A percentile compares a stretch with the other conserved stretches of the same genome.
These are phyloP conservation scores for Apiospora aurea DNA, from an alignment of 2,329 filamentous ascomycete species.

Conservation along the genomic window DNA sequence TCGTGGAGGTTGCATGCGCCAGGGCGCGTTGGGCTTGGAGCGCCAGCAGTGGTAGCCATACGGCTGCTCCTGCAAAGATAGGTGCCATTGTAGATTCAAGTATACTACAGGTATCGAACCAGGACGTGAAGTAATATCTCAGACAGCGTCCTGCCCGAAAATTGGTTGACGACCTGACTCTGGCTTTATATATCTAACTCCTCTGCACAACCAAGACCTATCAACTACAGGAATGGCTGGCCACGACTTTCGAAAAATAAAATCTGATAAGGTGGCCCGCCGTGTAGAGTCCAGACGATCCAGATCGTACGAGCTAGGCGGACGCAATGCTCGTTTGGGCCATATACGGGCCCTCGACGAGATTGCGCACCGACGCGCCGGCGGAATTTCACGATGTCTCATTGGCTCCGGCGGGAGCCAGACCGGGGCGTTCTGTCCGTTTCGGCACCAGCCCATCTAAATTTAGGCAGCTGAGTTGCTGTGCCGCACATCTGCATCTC, in stretches of 20 bases:
- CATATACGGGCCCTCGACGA: background rate
- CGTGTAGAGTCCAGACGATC: background rate
- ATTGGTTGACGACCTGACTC: background rate
- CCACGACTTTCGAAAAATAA: background rate
- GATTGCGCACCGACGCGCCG: background rate
- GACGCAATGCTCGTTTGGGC: background rate
- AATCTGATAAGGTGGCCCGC: background rate
- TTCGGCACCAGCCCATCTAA: background rate
- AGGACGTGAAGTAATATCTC: background rate
- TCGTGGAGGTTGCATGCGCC: background rate
- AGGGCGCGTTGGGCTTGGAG: background rate
- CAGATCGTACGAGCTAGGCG: background rate
- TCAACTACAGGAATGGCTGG: background rate
- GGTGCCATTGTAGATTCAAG: background rate
- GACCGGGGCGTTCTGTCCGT: background rate
- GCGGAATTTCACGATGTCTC: background rate
- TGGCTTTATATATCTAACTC: background rate
- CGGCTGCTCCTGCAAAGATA: background rate
- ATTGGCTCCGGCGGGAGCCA: background rate
- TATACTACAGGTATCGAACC: background rate
- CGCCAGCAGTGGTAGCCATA: background rate
- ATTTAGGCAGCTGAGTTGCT: background rate
- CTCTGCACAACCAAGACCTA: background rate
- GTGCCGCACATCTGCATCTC: background rate
- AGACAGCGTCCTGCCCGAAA: background rate